Percentiles rank a stretch among this genome's conserved stretches.
These are phyloP conservation scores for Fusarium abutilonis DNA, from an alignment of 2,329 filamentous ascomycete species.

Conservation along the genomic window DNA sequence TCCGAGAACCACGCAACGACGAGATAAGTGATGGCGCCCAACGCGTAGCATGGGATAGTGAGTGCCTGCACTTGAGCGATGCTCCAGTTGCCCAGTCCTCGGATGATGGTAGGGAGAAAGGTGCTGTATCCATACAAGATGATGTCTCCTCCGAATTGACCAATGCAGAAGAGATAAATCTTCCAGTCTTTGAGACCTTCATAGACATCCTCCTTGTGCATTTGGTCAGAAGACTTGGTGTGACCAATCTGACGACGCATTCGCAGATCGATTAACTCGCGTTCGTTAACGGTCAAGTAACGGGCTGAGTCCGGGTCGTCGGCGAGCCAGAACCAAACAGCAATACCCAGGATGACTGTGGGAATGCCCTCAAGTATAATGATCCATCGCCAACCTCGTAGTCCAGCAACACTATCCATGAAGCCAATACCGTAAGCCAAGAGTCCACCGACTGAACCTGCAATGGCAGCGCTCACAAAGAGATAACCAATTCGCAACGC, in stretches of 20 bases:
- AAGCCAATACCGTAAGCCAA: constrained; percentile 50
- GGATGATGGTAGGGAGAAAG: constrained; percentile 74
- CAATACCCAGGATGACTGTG: constrained; percentile 48
- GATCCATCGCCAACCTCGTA: constrained; percentile 64
- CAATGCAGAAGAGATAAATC: constrained; percentile 69
- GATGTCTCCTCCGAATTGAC: constrained; percentile 69
- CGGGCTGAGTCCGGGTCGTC: constrained; percentile 59
- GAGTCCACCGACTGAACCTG: constrained; percentile 42
- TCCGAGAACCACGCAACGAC: constrained; percentile 67
- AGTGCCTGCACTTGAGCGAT: constrained; percentile 65
- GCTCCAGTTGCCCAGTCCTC: constrained; percentile 62
- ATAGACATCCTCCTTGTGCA: constrained; percentile 64
- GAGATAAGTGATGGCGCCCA: constrained; percentile 70
- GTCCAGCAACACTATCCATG: constrained; percentile 42
- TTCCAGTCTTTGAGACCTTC: constrained; percentile 67
- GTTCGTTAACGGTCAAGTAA: constrained; percentile 64
- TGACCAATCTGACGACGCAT: constrained; percentile 46
- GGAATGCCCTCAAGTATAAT: constrained; percentile 61
- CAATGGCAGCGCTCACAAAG: constrained; percentile 42
- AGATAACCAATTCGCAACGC: constrained; percentile 42
- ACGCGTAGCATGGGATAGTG: constrained; percentile 72
- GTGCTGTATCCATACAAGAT: constrained; percentile 72
- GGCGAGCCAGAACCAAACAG: constrained; percentile 45
- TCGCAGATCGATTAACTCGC: constrained; percentile 48
- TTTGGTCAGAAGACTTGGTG: constrained; percentile 43